Percentiles rank a stretch among this genome's conserved stretches.
phyloP scores from a whole-genome alignment of 1,284 basidiomycete genomes.

The Xanthoconium separans region DNA sequence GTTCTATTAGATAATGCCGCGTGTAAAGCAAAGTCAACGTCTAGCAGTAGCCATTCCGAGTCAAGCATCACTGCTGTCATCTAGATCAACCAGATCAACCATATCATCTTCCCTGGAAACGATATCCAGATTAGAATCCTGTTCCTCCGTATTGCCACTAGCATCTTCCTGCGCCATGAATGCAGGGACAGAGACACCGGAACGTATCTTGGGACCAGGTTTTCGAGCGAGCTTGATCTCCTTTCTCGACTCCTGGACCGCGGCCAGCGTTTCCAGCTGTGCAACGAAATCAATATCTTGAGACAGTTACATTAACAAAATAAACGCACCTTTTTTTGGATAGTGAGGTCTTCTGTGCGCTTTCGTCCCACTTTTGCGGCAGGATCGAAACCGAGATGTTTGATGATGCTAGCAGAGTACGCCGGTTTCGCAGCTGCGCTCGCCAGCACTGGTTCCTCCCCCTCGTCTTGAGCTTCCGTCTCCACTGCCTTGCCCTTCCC shows the following conservation, averaged over 20 bases:
- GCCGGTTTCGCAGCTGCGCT: constrained; percentile 38
- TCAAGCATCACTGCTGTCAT: constrained; percentile 24
- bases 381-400: constrained; percentile 73
- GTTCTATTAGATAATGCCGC: not conserved
- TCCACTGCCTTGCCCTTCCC: constrained; percentile 12
- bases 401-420: constrained; percentile 65
- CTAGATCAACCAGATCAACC: constrained; percentile 31
- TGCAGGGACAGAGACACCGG: constrained; percentile 41
- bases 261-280: constrained; percentile 53
- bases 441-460: constrained; percentile 20
- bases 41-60: not conserved
- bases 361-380: constrained; percentile 50
- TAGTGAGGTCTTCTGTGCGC: constrained; percentile 38
- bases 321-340: constrained; percentile 53
- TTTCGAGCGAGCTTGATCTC: constrained; percentile 52
- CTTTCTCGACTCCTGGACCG: constrained; percentile 45
- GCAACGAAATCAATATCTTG: not conserved
- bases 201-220: constrained; percentile 54
- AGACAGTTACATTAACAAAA: not conserved
- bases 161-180: constrained; percentile 23
- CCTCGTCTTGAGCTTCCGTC: constrained; percentile 18
- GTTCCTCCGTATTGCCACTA: not conserved
- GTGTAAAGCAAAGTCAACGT: not conserved
- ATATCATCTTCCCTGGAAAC: constrained; percentile 15
- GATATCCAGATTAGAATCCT: constrained; percentile 13